Conservation (phyloP, 495 filamentous ascomycete genomes). For the Daldinia concentrica region DNA sequence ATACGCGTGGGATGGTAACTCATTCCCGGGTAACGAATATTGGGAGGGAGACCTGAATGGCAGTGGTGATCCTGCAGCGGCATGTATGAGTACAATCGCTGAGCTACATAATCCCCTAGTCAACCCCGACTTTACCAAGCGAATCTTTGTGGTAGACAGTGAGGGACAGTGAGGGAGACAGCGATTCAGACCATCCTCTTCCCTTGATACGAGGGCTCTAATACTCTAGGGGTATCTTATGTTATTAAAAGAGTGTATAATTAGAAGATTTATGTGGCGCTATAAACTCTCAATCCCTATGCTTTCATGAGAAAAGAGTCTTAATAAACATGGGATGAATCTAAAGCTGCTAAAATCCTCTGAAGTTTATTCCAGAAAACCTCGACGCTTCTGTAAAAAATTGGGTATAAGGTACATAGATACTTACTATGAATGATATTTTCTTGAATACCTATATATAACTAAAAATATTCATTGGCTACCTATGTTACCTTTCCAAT, state of each 20-base stretch:
- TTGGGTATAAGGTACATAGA: no score
- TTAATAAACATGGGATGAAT: no score
- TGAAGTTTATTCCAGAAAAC: no score
- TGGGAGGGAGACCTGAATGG: conserved; percentile 44
- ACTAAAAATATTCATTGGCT: neutral
- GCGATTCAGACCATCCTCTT: no score
- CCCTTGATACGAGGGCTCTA: no score
- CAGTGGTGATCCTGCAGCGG: conserved; percentile 51
- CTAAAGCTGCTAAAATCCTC: no score
- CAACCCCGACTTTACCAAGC: conserved; percentile 34
- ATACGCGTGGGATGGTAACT: conserved; percentile 54
- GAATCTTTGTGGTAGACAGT: neutral
- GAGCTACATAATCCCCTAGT: conserved; percentile 51
- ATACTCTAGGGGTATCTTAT: no score
- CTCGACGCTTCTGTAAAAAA: no score
- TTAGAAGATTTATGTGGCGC: no score
- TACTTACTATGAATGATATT: neutral
- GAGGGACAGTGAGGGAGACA: no score
- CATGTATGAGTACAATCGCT: conserved; percentile 51
- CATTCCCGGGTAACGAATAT: conserved; percentile 53
- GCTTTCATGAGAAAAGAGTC: no score
- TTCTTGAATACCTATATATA: neutral
- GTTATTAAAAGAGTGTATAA: no score
- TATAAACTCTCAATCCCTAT: neutral
- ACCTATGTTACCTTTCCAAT: neutral